These are phyloP conservation scores for Daedalea quercina DNA, from an alignment of 768 basidiomycete species.

Conservation along the genomic window DNA sequence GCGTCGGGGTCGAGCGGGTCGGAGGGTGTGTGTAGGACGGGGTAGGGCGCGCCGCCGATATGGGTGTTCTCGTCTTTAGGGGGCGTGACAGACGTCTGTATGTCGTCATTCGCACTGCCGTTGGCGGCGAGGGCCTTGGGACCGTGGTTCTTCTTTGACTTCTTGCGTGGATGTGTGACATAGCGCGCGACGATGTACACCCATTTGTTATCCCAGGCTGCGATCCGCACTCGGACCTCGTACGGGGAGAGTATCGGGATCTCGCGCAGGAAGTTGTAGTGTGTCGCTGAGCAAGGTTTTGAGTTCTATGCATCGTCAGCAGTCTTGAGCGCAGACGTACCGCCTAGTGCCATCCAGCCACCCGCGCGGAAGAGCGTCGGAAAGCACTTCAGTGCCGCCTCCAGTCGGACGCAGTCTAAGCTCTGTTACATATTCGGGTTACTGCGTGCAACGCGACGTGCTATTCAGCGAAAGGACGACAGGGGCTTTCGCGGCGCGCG, in stretches of 20 bases:
- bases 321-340: slow-evolving; percentile 11
- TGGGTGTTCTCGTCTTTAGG: neutral
- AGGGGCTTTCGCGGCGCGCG: too few species aligned
- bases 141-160: slow-evolving; percentile 9
- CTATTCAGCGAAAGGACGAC: too few species aligned
- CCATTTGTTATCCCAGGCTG: slow-evolving; percentile 77
- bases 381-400: slow-evolving; percentile 41
- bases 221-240: slow-evolving; percentile 52
- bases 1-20: slow-evolving; percentile 19
- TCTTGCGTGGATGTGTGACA: slow-evolving; percentile 44
- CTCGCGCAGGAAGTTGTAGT: slow-evolving; percentile 65
- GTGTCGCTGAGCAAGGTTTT: slow-evolving; percentile 38
- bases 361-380: slow-evolving; percentile 52
- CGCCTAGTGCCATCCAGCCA: slow-evolving; percentile 56
- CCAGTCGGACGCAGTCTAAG: slow-evolving; percentile 34
- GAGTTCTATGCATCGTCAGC: neutral
- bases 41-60: slow-evolving; percentile 17
- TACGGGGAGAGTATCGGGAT: slow-evolving; percentile 57
- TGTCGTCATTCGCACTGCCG: neutral
- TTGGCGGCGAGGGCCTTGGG: neutral
- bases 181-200: slow-evolving; percentile 63
- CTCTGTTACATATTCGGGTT: slow-evolving; percentile 13
- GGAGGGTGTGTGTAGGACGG: slow-evolving; percentile 30
- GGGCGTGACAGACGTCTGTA: neutral
- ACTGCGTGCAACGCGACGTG: neutral